Conservation (phyloP, 116 monocot genomes). For the Zostera marina region DNA sequence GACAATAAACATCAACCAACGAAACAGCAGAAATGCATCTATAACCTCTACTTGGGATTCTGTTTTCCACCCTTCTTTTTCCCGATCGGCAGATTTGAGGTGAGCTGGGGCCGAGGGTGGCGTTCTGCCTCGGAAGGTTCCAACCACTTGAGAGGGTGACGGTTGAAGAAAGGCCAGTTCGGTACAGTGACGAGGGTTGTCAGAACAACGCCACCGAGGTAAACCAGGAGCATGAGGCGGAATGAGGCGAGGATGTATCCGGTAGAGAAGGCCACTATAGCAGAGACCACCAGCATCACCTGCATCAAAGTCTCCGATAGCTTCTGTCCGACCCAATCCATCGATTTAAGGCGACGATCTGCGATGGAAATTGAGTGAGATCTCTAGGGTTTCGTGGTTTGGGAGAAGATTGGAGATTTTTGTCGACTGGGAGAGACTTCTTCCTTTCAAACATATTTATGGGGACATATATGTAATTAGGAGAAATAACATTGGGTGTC, state of each 20-base stretch:
- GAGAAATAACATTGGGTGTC: too few relatives aligned
- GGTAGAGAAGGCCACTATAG: slow-evolving; percentile 37
- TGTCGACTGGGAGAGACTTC: too few relatives aligned
- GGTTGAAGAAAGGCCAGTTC: slow-evolving; percentile 77
- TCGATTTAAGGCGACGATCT: neutral
- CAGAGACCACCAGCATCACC: slow-evolving; percentile 57
- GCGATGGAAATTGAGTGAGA: too few relatives aligned
- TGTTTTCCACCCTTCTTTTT: slow-evolving; percentile 1
- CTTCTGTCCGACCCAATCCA: slow-evolving; percentile 89
- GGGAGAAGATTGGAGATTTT: too few relatives aligned
- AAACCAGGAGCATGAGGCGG: slow-evolving; percentile 65
- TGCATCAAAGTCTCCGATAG: slow-evolving; percentile 83
- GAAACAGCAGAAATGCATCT: neutral
- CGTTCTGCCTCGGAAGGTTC: slow-evolving; percentile 53
- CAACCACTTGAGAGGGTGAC: slow-evolving; percentile 60
- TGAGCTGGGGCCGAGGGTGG: slow-evolving; percentile 50
- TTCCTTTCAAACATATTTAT: too few relatives aligned
- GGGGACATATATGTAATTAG: too few relatives aligned
- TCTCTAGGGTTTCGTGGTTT: too few relatives aligned
- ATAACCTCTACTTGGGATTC: neutral
- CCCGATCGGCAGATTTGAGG: neutral
- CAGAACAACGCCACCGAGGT: slow-evolving; percentile 61
- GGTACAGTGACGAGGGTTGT: slow-evolving; percentile 81
- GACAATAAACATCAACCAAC: too few relatives aligned
- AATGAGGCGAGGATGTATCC: slow-evolving; percentile 66